These are phyloP conservation scores for Globisporangium cederbergense DNA, from an alignment of 352 stramenopile species.

Conservation along the genomic window DNA sequence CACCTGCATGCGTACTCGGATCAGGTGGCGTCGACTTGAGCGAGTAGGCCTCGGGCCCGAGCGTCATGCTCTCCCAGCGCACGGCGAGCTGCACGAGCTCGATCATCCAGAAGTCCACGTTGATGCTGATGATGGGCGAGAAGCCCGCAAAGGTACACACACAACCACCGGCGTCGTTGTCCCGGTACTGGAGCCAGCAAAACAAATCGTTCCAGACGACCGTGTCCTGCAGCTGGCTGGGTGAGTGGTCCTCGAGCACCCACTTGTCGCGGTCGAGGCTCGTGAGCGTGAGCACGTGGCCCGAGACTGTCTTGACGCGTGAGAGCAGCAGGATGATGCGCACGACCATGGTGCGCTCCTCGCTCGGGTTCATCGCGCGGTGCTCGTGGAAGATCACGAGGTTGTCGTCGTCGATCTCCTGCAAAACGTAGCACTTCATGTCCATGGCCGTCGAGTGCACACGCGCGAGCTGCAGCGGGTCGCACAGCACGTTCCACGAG, in stretches of 20 bases:
- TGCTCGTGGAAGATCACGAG: constrained; percentile 15
- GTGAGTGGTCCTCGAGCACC: constrained; percentile 1
- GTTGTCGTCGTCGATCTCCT: constrained; percentile 17
- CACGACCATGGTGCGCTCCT: background rate
- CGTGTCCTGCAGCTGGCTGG: background rate
- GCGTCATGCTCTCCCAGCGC: constrained; percentile 10
- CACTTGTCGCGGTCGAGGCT: constrained; percentile 9
- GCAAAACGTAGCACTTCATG: constrained; percentile 13
- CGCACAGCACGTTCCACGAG: constrained; percentile 5
- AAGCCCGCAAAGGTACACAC: constrained; percentile 11
- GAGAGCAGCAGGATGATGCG: constrained; percentile 12
- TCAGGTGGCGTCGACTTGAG: background rate
- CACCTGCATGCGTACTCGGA: background rate
- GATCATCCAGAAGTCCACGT: constrained; percentile 10
- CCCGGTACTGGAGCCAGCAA: constrained; percentile 15
- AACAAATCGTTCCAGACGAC: constrained; percentile 18
- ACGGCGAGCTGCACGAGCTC: constrained; percentile 16
- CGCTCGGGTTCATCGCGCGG: constrained; percentile 10
- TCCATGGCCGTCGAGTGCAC: constrained; percentile 10
- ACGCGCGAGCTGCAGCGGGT: background rate
- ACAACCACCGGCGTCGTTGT: background rate
- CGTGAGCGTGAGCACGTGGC: background rate
- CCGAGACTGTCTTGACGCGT: background rate
- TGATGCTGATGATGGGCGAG: background rate
- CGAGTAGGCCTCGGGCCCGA: constrained; percentile 5